A percentile compares a stretch with the other conserved stretches of the same genome.
Evolutionary conservation across 148 eudicot species (phyloP).

Genomic region (Suaeda aralocaspica): DNA sequence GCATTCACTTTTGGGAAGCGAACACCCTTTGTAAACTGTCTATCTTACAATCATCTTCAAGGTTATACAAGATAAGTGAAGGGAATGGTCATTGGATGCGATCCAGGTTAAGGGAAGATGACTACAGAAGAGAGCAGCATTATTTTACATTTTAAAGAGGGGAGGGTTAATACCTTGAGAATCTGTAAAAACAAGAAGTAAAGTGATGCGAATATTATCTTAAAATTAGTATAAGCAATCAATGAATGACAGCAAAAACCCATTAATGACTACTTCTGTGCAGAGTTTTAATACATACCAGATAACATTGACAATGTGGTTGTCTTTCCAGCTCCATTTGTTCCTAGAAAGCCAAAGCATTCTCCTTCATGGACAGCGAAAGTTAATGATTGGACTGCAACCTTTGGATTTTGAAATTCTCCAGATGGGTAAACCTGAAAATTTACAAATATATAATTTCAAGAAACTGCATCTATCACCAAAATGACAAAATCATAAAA

Average conservation of each 20-base stretch:
- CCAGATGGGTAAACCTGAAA: slow-evolving; percentile 75
- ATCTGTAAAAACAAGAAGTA: too few relatives aligned
- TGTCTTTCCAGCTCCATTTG: slow-evolving; percentile 98
- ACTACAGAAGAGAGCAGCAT: too few relatives aligned
- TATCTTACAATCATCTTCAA: too few relatives aligned
- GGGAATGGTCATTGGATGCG: too few relatives aligned
- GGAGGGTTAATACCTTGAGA: too few relatives aligned
- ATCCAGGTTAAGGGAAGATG: too few relatives aligned
- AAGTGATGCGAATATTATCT: too few relatives aligned
- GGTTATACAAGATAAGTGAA: too few relatives aligned
- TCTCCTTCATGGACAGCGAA: slow-evolving; percentile 96
- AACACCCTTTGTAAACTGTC: too few relatives aligned
- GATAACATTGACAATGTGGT: slow-evolving; percentile 93
- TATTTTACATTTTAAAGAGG: too few relatives aligned
- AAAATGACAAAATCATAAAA: not conserved
- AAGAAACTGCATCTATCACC: not conserved
- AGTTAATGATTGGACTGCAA: slow-evolving; percentile 85
- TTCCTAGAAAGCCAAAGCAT: slow-evolving; percentile 97
- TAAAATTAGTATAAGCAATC: not conserved
- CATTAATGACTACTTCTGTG: too few relatives aligned
- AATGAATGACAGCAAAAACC: not conserved
- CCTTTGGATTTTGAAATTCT: slow-evolving; percentile 47
- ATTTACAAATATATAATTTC: slow-evolving; percentile 16
- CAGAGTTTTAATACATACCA: slow-evolving; percentile 34
- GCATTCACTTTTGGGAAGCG: too few relatives aligned